Percentiles rank a stretch among this genome's conserved stretches.
These are phyloP conservation scores for Suillus alpinus DNA, from an alignment of 768 basidiomycete genomes.

Conservation along the genomic window DNA sequence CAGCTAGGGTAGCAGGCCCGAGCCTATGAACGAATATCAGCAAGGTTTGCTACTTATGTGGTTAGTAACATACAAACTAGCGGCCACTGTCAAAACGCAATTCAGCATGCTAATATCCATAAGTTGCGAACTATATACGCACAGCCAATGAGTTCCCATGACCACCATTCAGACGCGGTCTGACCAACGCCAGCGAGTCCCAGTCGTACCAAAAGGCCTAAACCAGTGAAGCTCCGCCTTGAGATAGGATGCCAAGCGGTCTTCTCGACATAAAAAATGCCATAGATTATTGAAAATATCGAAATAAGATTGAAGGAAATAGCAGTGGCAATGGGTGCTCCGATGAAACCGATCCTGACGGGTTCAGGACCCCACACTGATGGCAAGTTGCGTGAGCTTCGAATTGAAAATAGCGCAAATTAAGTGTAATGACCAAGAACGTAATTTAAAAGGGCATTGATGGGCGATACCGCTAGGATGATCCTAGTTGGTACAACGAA, in stretches of 20 bases:
- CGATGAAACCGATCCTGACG: constrained; percentile 83
- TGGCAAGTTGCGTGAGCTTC: constrained; percentile 10
- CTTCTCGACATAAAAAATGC: constrained; percentile 53
- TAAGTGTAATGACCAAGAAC: constrained; percentile 66
- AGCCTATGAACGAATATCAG: constrained; percentile 43
- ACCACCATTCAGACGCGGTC: constrained; percentile 94
- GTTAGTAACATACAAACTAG: constrained; percentile 41
- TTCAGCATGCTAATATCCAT: background rate
- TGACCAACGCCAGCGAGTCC: constrained; percentile 84
- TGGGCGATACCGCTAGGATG: constrained; percentile 76
- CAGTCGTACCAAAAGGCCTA: constrained; percentile 70
- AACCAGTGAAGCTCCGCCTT: constrained; percentile 58
- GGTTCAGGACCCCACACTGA: constrained; percentile 75
- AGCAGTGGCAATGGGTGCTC: constrained; percentile 88
- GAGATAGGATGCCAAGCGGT: constrained; percentile 84
- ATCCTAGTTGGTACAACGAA: constrained; percentile 86
- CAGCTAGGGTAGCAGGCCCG: constrained; percentile 78
- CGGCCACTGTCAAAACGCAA: constrained; percentile 39
- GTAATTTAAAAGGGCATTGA: constrained; percentile 83
- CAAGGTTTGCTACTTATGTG: background rate
- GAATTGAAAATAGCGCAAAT: background rate
- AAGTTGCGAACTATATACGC: constrained; percentile 7
- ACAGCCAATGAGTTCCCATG: constrained; percentile 81
- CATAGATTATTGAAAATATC: constrained; percentile 59
- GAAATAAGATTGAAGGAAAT: constrained; percentile 87